Conservation (phyloP, 2,329 filamentous ascomycete genomes). For the Claviceps pazoutovae region DNA sequence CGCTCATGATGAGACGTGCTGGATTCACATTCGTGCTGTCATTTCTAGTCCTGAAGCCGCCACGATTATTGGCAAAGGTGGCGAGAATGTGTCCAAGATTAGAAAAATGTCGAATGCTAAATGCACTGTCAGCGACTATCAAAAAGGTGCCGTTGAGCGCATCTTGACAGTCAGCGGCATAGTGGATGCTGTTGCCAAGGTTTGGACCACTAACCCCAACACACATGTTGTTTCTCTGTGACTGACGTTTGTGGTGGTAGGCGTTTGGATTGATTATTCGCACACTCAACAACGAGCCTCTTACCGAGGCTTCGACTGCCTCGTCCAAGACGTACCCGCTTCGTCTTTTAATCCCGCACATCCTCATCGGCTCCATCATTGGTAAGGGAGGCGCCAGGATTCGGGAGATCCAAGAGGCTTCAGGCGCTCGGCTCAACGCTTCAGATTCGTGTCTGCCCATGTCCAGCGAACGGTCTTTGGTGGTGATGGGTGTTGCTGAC, state of each 20-base stretch:
- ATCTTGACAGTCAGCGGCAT: conserved; percentile 94
- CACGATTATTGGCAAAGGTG: conserved; percentile 95
- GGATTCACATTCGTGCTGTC: conserved; percentile 93
- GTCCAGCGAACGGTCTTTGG: conserved; percentile 92
- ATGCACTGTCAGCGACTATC: conserved; percentile 97
- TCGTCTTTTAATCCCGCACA: conserved; percentile 86
- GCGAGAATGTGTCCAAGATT: conserved; percentile 97
- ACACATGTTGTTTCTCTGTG: neutral
- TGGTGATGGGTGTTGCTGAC: conserved; percentile 94
- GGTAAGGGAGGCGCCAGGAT: conserved; percentile 93
- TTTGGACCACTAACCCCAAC: conserved; percentile 24
- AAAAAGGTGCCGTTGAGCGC: conserved; percentile 90
- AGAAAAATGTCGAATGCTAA: conserved; percentile 90
- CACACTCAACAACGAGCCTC: conserved; percentile 91
- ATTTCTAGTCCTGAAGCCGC: conserved; percentile 96
- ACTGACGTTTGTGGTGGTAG: conserved; percentile 30
- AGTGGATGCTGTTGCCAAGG: conserved; percentile 94
- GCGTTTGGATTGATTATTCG: conserved; percentile 97
- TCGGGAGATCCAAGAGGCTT: conserved; percentile 95
- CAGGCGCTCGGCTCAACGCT: conserved; percentile 88
- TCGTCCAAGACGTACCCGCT: conserved; percentile 97
- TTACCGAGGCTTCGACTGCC: conserved; percentile 74
- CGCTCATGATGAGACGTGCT: conserved; percentile 77
- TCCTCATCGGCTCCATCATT: conserved; percentile 96
- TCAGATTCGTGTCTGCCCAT: conserved; percentile 89